Evolutionary conservation across 1,139 yeast species (phyloP), one percentile per base, ranked within the genome.

Genomic region (Diutina rugosa): DNA sequence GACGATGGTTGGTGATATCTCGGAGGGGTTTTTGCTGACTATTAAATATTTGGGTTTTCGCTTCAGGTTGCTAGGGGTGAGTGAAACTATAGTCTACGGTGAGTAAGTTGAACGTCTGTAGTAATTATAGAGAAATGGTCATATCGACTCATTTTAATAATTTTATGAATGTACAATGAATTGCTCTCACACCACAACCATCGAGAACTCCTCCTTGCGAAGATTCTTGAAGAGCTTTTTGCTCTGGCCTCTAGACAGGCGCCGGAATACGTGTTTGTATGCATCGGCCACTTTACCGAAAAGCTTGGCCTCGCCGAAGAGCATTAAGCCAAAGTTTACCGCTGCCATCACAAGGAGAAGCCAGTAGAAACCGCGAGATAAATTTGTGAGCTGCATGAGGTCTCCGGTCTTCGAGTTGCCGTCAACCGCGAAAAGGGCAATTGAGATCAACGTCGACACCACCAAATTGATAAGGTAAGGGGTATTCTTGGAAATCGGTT

Each of bases 351-450:
- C 63, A 0, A 73, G 55, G 4, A 85, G 57, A 26, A 90, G 74
- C 21, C 74, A 63, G 63, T 84, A 84, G 68, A 87, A 85, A 4
- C 66, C 63, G 2, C 61, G 55, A 0, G 89, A 74, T 47, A 87
- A 73, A 57, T 77, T 70, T 0, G 96, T 87, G 63, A 93, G 72
- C 66, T 90, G 95, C 83, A 91, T 84, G 61, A 88, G 72, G 4
- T 73, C 68, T 0, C 95, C 96, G 60, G 85, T 66, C 65, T 73
- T 66, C 0, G 85, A 73, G 12, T 76, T 73, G 6, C 79, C 76
- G 54, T 79, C 68, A 9, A 84, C 67, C 26, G 64, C 59, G 77
- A 86, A 84, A 61, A 87, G 67, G 7, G 67, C 56, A 0, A 74
- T 57, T 18, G 91, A 84, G 8, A 82, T 61, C 1, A 73, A 54